Percentiles rank a stretch among this genome's conserved stretches.
These are phyloP conservation scores for Calonectria pseudoturangicola DNA, from an alignment of 2,329 filamentous ascomycete genomes.

Conservation along the genomic window DNA sequence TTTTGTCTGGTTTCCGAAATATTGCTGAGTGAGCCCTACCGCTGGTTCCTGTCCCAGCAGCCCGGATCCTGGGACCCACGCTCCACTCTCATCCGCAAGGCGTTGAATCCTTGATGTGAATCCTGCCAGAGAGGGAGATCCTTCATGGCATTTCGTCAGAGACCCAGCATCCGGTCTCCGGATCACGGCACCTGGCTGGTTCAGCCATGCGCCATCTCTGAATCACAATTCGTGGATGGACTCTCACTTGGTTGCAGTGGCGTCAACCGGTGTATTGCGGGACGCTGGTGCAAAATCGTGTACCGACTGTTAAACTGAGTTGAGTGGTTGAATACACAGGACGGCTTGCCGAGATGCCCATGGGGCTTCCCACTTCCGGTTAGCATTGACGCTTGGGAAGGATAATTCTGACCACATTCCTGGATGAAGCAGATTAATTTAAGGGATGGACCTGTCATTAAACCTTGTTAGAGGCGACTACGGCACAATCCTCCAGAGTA, in stretches of 20 bases:
- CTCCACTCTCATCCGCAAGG: constrained; percentile 13
- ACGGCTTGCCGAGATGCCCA: not conserved
- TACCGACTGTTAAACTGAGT: not conserved
- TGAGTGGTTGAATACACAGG: not conserved
- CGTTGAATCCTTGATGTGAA: constrained; percentile 11
- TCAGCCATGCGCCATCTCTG: not conserved
- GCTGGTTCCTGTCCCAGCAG: not conserved
- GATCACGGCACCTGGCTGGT: not conserved
- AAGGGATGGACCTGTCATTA: constrained; percentile 6
- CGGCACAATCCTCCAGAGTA: not conserved
- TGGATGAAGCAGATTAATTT: constrained; percentile 13
- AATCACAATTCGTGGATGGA: no score
- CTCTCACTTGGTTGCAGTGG: not conserved
- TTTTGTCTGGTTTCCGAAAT: not conserved
- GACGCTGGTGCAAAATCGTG: no score
- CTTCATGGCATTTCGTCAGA: not conserved
- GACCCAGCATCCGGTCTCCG: not conserved
- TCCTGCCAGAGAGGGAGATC: not conserved
- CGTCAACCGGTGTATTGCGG: not conserved
- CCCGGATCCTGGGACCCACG: constrained; percentile 1
- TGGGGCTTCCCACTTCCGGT: not conserved
- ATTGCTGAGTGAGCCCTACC: constrained; percentile 1
- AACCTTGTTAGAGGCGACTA: not conserved
- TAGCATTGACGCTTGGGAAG: constrained; percentile 6
- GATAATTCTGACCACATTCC: not conserved